Evolutionary conservation across 2,329 filamentous ascomycete genomes (phyloP), one percentile per base, ranked within the genome.

Genomic region (Botrytis galanthina): DNA sequence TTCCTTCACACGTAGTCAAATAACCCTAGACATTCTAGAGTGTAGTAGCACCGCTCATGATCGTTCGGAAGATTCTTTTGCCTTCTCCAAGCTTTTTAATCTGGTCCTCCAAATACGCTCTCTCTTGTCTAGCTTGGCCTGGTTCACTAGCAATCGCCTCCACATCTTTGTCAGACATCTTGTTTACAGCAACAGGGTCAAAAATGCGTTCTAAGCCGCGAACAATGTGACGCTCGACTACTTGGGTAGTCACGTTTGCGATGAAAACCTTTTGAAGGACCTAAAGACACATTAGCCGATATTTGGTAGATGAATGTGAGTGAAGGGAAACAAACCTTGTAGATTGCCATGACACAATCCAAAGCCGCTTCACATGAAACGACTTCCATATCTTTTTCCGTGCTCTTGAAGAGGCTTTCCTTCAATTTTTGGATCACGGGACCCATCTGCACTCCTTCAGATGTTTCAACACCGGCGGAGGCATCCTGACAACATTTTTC

Each of bases 181-280:
- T 69, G 63, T 75, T 72, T 29, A 75, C 74, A 1, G 75, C 67
- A 39, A 76, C 48, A 3, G 73, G 75, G 7, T 73, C 70, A 35
- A 76, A 75, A 8, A 75, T 76, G 10, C 60, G 61, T 35, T 76
- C 73, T 16, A 76, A 46, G 29, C 72, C 73, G 8, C 73, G 67
- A 18, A 76, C 71, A 63, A 76, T 74, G 63, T 76, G 73, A 26
- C 73, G 71, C 46, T 76, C 74, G 37, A 82, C 76, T 32, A 82
- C 80, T 70, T 82, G 81, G 0, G 74, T 80, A 0, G 80, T 81
- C 16, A 82, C 73, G 63, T 82, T 82, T 3, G 80, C 80, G 3
- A 82, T 70, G 70, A 82, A 82, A 0, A 74, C 78, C 63, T 82
- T 81, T 60, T 80, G 74, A 0, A 72, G 73, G 12, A 82, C 80